These are phyloP conservation scores for Pythium chondricola DNA, from an alignment of 352 stramenopile genomes.

Conservation along the genomic window DNA sequence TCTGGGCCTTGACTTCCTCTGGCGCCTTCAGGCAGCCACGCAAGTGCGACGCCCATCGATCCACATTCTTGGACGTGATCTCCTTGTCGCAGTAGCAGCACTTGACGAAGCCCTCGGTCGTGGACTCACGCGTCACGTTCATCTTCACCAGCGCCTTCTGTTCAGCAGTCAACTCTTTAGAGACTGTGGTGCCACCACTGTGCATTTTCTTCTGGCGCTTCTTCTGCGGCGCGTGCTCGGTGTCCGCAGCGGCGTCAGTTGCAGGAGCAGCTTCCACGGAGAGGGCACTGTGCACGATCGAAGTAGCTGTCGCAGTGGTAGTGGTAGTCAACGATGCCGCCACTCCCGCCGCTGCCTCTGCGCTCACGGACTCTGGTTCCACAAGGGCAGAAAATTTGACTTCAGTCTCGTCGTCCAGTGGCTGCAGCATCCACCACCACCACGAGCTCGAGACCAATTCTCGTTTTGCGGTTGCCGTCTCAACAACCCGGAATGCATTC, in stretches of 20 bases:
- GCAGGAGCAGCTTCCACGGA: constrained; percentile 4
- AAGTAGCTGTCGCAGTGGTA: not conserved
- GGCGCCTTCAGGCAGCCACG: constrained; percentile 70
- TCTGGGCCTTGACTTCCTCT: constrained; percentile 71
- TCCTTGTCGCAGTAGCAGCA: constrained; percentile 83
- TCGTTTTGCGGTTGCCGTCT: not conserved
- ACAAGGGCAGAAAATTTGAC: constrained; percentile 20
- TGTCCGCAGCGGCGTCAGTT: not conserved
- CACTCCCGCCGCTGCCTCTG: constrained; percentile 11
- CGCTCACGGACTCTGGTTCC: no score
- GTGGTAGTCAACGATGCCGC: not conserved
- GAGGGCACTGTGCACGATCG: no score
- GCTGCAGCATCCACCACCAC: constrained; percentile 33
- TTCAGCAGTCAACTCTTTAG: constrained; percentile 57
- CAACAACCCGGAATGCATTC: no score
- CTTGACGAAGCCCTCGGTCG: constrained; percentile 56
- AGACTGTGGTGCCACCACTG: constrained; percentile 14
- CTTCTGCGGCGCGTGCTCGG: constrained; percentile 11
- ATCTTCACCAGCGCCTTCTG: constrained; percentile 75
- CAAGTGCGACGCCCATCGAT: constrained; percentile 78
- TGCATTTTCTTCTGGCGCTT: constrained; percentile 22
- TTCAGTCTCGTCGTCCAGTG: constrained; percentile 34
- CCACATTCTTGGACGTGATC: constrained; percentile 78
- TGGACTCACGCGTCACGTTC: constrained; percentile 55
- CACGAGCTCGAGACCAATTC: no score